Evolutionary conservation across 352 stramenopile genomes (phyloP).

Genomic region (Phytophthora tubulina): DNA sequence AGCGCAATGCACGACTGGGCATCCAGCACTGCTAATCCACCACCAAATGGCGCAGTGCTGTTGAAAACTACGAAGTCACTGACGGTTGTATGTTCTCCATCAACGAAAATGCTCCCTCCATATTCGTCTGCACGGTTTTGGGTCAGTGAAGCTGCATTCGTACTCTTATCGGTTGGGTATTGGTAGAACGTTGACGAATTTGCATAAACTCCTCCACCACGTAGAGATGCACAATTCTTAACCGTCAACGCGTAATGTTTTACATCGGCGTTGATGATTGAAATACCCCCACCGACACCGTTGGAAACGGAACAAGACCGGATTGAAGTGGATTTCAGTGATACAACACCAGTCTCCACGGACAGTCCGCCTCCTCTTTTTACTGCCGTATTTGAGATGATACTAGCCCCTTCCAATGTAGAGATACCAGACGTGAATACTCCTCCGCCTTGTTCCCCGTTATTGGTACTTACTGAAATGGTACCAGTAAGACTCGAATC

Average conservation of each 20-base stretch:
- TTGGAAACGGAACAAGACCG: constrained; percentile 19
- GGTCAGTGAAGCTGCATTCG: background rate
- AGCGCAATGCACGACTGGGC: constrained; percentile 25
- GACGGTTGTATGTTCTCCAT: constrained; percentile 28
- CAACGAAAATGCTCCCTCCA: constrained; percentile 48
- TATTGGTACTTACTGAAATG: constrained; percentile 34
- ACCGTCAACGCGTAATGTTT: constrained; percentile 34
- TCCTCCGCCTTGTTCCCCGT: constrained; percentile 41
- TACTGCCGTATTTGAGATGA: constrained; percentile 35
- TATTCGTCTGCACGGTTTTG: constrained; percentile 33
- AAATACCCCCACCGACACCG: constrained; percentile 45
- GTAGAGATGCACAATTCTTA: constrained; percentile 25
- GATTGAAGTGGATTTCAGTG: constrained; percentile 35
- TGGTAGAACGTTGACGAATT: constrained; percentile 36
- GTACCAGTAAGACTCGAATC: constrained; percentile 37
- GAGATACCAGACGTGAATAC: constrained; percentile 17
- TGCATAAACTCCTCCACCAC: constrained; percentile 49
- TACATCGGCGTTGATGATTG: constrained; percentile 24
- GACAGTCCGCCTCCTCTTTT: constrained; percentile 43
- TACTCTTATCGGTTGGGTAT: constrained; percentile 13
- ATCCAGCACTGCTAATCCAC: constrained; percentile 38
- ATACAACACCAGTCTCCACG: constrained; percentile 30
- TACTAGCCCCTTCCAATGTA: constrained; percentile 21
- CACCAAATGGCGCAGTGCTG: constrained; percentile 35
- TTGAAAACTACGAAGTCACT: constrained; percentile 24